Percentiles rank a stretch among this genome's conserved stretches.
Evolutionary conservation across 805 yeast genomes (phyloP).

Genomic region (Cyberlindnera bimundalis): DNA sequence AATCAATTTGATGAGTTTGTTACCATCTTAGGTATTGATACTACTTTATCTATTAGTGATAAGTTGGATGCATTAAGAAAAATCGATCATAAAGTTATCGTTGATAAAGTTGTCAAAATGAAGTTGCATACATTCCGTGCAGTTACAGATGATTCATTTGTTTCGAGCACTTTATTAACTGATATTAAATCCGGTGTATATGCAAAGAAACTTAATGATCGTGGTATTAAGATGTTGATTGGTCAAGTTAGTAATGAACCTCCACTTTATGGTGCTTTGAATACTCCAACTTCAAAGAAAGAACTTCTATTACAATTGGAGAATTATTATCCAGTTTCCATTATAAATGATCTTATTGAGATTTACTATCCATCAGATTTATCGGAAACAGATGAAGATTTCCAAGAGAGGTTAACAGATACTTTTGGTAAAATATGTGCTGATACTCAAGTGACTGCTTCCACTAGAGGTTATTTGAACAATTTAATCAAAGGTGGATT

Average conservation of each 20-base stretch:
- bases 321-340: conserved; percentile 32
- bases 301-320: conserved; percentile 31
- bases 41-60: conserved; percentile 15
- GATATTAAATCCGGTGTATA: conserved; percentile 32
- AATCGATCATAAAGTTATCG: conserved; percentile 16
- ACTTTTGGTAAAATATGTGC: conserved; percentile 34
- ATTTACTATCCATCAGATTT: conserved; percentile 24
- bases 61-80: conserved; percentile 23
- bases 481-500: conserved; percentile 23
- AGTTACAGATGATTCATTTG: conserved; percentile 36
- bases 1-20: conserved; percentile 31
- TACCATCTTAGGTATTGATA: conserved; percentile 23
- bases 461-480: conserved; percentile 34
- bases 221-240: conserved; percentile 26
- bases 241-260: conserved; percentile 37
- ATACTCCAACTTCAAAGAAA: conserved; percentile 28
- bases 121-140: conserved; percentile 36
- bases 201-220: conserved; percentile 23
- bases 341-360: conserved; percentile 20
- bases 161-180: conserved; percentile 27
- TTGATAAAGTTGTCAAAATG: conserved; percentile 26
- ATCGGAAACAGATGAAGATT: conserved; percentile 12
- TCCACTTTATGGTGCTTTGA: conserved; percentile 28
- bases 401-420: conserved; percentile 17
- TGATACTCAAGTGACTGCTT: conserved; percentile 38